A percentile compares a stretch with the other conserved stretches of the same genome.
Conservation (phyloP, 495 filamentous ascomycete species). For the Neurospora sp. region DNA sequence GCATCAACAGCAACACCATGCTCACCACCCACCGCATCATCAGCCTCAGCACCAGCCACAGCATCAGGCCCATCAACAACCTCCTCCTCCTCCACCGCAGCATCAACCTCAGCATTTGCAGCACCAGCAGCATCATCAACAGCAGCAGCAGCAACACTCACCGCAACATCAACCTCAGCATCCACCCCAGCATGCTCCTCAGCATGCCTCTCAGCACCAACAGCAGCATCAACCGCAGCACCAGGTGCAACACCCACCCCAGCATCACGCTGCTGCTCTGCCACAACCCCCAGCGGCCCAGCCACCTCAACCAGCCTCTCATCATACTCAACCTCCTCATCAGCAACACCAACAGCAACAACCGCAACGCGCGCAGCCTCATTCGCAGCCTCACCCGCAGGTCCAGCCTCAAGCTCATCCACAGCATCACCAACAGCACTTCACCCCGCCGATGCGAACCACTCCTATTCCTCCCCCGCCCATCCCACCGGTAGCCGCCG, state of each 20-base stretch:
- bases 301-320: background rate
- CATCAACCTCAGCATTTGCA: background rate
- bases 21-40: background rate
- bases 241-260: conserved; percentile 3
- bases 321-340: background rate
- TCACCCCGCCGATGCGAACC: conserved; percentile 8
- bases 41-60: background rate
- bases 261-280: background rate
- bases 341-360: conserved; percentile 2
- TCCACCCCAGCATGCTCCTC: background rate
- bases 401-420: background rate
- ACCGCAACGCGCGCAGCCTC: conserved; percentile 1
- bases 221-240: background rate
- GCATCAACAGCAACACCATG: background rate
- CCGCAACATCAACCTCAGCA: conserved; percentile 2
- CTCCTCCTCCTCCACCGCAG: background rate
- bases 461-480: conserved; percentile 22
- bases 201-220: background rate
- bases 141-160: background rate
- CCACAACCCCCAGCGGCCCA: background rate
- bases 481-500: conserved; percentile 10
- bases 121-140: background rate
- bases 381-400: background rate
- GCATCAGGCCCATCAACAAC: conserved; percentile 3
- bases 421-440: conserved; percentile 4